phyloP scores from a whole-genome alignment of 192 early-diverging fungal genomes.

The Coemansia sp. region DNA sequence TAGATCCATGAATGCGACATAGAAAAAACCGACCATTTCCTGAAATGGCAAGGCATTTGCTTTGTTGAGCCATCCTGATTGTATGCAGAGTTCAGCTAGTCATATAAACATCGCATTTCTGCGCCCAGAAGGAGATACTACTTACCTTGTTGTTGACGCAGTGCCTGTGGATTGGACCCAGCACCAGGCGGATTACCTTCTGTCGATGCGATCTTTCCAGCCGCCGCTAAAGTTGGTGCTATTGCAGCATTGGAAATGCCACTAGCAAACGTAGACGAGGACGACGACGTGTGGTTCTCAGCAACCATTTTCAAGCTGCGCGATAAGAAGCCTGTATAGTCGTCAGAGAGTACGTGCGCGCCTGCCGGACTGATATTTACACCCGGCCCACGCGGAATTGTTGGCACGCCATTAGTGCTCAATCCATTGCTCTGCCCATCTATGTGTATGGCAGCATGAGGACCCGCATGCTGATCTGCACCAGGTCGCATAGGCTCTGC shows the following conservation, averaged over 20 bases:
- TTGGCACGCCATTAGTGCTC: conserved; percentile 4
- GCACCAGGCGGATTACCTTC: not conserved
- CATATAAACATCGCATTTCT: conserved; percentile 1
- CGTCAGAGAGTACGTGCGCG: conserved; percentile 23
- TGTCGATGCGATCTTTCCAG: not conserved
- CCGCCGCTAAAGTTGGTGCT: not conserved
- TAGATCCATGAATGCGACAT: not conserved
- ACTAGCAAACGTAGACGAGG: not conserved
- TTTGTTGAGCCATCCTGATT: not conserved
- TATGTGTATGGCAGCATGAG: conserved; percentile 1
- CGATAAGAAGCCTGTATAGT: conserved; percentile 32
- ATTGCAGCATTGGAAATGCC: not conserved
- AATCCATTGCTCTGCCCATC: conserved; percentile 5
- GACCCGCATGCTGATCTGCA: not conserved
- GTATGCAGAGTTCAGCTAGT: not conserved
- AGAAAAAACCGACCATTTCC: conserved; percentile 5
- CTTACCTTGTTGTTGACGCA: conserved; percentile 9
- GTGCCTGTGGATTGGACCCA: not conserved
- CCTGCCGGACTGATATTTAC: conserved; percentile 44
- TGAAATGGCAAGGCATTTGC: conserved; percentile 5
- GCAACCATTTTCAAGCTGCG: conserved; percentile 27
- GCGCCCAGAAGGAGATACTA: not conserved
- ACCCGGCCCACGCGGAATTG: conserved; percentile 37
- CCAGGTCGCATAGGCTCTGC: conserved; percentile 6
- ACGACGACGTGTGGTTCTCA: conserved; percentile 10